Base-by-base conservation (phyloP, 1,284 basidiomycete genomes). In the Serendipita sp. region DNA sequence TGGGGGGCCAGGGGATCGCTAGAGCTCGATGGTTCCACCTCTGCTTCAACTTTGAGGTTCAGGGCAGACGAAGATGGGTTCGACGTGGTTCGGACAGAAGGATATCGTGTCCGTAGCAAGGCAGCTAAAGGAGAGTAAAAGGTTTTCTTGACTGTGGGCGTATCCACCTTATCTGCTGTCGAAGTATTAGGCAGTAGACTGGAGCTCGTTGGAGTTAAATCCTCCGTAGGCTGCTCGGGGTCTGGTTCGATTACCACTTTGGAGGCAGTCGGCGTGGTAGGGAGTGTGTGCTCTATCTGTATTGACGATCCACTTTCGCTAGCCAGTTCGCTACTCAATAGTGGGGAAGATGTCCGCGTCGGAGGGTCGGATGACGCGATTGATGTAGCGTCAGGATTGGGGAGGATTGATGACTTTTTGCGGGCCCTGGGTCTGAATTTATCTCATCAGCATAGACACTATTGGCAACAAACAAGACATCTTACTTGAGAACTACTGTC, bases 121-220 rank as follows among this genome's bases (percentile, higher is more conserved):
- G 81, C 83, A 30, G 83, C 76, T 42, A 87, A 76, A 15, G 83
- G 82, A 63, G 81, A 78, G 68, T 85, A 73, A 67, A 78, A 78
- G 22, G 77, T 70, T 61, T 73, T 73, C 63, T 77, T 73, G 68
- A 76, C 77, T 62, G 74, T 71, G 60, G 73, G 70, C 22, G 71
- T 65, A 6, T 72, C 67, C 30, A 62, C 66, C n/a, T 67, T 66
- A 35, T 71, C 69, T 29, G 70, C 58, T 41, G 69, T 70, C 12
- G 71, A 67, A 30, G 73, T 69, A 44, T 72, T 67, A 15, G 58
- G 63, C 73, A 29, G 80, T 77, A 0, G 77, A 76, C 15, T 69
- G 66, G 34, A 67, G 66, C 61, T 76, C 76, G 6, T 55, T 29
- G 53, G 32, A 41, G 34, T 22, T 26, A 3, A 45, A 53, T 35